Conservation (phyloP, 2,329 filamentous ascomycete species). For the Trichoderma sp. region DNA sequence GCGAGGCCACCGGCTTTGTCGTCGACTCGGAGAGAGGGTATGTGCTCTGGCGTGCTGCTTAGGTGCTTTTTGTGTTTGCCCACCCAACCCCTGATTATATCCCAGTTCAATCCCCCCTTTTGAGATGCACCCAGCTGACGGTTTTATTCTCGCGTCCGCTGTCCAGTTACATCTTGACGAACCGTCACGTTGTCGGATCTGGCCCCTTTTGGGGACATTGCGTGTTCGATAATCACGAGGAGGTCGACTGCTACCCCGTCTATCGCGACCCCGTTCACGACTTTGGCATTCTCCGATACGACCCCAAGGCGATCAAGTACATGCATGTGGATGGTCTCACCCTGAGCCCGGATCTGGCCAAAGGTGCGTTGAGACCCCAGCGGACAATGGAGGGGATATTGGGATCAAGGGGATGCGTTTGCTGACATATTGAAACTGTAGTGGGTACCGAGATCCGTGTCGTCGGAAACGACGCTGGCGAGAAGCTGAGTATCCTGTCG, state of each 20-base stretch:
- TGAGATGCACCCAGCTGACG: neutral
- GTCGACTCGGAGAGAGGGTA: conserved; percentile 89
- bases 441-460: conserved; percentile 95
- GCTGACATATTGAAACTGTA: conserved; percentile 29
- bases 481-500: conserved; percentile 96
- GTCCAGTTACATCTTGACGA: conserved; percentile 74
- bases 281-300: conserved; percentile 95
- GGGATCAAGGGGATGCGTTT: neutral
- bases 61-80: conserved; percentile 29
- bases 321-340: conserved; percentile 84
- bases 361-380: conserved; percentile 47
- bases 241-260: conserved; percentile 93
- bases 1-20: conserved; percentile 96
- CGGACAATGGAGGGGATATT: conserved; percentile 30
- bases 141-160: neutral
- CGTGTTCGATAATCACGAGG: conserved; percentile 97
- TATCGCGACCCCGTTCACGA: conserved; percentile 99
- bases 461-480: conserved; percentile 96
- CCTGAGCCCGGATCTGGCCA: conserved; percentile 82
- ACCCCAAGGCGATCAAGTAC: conserved; percentile 94
- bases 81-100: neutral
- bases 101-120: neutral
- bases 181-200: conserved; percentile 89
- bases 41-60: conserved; percentile 36
- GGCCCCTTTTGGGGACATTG: conserved; percentile 98